These are phyloP conservation scores for Lodderomyces beijingensis DNA, from an alignment of 1,139 yeast genomes.

Conservation along the genomic window DNA sequence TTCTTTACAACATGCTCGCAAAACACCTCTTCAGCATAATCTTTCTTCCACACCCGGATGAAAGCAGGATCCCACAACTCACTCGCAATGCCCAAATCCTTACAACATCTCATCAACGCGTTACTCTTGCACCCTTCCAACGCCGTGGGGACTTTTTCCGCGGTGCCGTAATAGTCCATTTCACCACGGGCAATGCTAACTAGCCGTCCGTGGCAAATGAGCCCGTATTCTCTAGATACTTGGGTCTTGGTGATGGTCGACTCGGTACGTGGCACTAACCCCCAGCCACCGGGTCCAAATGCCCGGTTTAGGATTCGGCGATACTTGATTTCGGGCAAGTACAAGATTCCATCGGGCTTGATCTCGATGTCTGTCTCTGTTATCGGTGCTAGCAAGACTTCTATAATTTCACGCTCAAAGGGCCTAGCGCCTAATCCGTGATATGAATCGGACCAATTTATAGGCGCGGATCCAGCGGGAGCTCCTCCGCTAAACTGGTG, in stretches of 20 bases:
- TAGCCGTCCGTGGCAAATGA: slow-evolving; percentile 81
- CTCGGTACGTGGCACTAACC: slow-evolving; percentile 88
- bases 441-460: slow-evolving; percentile 73
- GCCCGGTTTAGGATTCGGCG: slow-evolving; percentile 83
- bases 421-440: slow-evolving; percentile 80
- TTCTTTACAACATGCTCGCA: slow-evolving; percentile 80
- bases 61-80: slow-evolving; percentile 96
- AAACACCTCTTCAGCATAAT: slow-evolving; percentile 75
- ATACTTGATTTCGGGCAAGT: slow-evolving; percentile 91
- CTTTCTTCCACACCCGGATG: slow-evolving; percentile 72
- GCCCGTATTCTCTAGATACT: slow-evolving; percentile 81
- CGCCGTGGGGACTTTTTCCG: slow-evolving; percentile 88
- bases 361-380: slow-evolving; percentile 76
- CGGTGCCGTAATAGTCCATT: slow-evolving; percentile 81
- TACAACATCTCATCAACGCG: slow-evolving; percentile 96
- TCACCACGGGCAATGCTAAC: slow-evolving; percentile 95
- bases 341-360: slow-evolving; percentile 90
- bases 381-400: slow-evolving; percentile 56
- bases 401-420: slow-evolving; percentile 58
- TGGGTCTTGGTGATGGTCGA: slow-evolving; percentile 63
- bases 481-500: too few species aligned
- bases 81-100: slow-evolving; percentile 93
- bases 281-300: slow-evolving; percentile 99
- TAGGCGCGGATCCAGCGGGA: too few species aligned
- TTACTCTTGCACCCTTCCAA: slow-evolving; percentile 96